Percentiles rank a stretch among this genome's conserved stretches.
Evolutionary conservation across 306 rosid genomes (phyloP).

Genomic region (Fragaria iinumae): DNA sequence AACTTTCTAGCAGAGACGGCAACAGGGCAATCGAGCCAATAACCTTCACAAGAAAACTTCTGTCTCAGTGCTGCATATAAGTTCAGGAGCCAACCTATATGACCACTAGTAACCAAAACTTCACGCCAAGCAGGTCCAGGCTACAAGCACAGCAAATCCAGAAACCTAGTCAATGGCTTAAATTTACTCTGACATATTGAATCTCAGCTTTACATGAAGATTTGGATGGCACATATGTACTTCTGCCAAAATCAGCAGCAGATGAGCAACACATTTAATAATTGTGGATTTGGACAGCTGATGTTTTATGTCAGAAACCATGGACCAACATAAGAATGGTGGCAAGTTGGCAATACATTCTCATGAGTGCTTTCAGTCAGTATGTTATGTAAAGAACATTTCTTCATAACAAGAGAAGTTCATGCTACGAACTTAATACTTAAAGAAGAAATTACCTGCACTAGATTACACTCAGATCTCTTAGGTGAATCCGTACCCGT

Average conservation of each 20-base stretch:
- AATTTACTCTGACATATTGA: constrained; percentile 6
- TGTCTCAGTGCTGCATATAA: constrained; percentile 76
- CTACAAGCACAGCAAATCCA: constrained; percentile 48
- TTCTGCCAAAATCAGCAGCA: constrained; percentile 5
- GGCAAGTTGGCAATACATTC: background rate
- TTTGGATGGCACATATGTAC: background rate
- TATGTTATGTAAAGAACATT: background rate
- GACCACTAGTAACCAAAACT: constrained; percentile 68
- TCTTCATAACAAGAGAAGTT: background rate
- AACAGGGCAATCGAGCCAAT: constrained; percentile 91
- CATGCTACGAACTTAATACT: background rate
- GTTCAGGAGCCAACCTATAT: constrained; percentile 85
- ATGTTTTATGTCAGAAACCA: constrained; percentile 2
- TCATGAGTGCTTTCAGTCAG: constrained; percentile 1
- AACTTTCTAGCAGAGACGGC: constrained; percentile 87
- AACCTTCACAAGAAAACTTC: constrained; percentile 75
- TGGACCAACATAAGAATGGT: background rate
- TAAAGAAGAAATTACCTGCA: constrained; percentile 61
- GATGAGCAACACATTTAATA: background rate
- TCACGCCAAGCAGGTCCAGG: constrained; percentile 91
- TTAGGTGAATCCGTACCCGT: constrained; percentile 64
- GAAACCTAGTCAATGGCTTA: constrained; percentile 22
- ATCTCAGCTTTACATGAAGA: background rate
- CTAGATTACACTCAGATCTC: constrained; percentile 72
- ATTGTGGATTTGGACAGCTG: background rate